A percentile compares a stretch with the other conserved stretches of the same genome.
Conservation (phyloP, 257 asterid genomes). For the Lavandula angustifolia region DNA sequence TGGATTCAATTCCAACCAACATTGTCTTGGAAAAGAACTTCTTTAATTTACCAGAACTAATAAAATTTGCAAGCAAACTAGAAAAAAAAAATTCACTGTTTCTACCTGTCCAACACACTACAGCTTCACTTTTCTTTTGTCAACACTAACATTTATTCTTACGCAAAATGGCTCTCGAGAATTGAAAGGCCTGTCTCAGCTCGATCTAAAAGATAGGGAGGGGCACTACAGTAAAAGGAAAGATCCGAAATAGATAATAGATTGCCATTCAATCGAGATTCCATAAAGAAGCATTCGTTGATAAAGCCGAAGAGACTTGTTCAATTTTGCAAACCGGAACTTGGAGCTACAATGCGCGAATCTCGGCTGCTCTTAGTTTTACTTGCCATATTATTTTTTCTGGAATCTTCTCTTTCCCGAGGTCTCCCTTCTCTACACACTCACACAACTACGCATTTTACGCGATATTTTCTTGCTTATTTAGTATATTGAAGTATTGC, state of each 20-base stretch:
- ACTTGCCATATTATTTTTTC: slow-evolving; percentile 39
- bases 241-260: slow-evolving; percentile 32
- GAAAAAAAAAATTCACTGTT: slow-evolving; percentile 32
- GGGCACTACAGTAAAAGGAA: slow-evolving; percentile 13
- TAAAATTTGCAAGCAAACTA: slow-evolving; percentile 17
- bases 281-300: neutral
- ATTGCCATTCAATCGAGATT: slow-evolving; percentile 21
- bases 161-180: slow-evolving; percentile 4
- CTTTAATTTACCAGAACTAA: neutral
- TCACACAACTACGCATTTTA: slow-evolving; percentile 1
- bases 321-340: slow-evolving; percentile 28
- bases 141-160: neutral
- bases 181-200: slow-evolving; percentile 22
- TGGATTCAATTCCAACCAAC: no score
- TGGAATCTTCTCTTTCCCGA: slow-evolving; percentile 48
- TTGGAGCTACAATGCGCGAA: slow-evolving; percentile 44
- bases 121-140: neutral
- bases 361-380: slow-evolving; percentile 37
- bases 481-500: slow-evolving; percentile 19
- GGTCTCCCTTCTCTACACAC: slow-evolving; percentile 31
- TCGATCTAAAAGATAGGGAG: slow-evolving; percentile 27
- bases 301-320: slow-evolving; percentile 12
- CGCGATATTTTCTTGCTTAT: neutral
- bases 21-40: no score
- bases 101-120: slow-evolving; percentile 44